Evolutionary conservation across 2,329 filamentous ascomycete species (phyloP), one percentile per base, ranked within the genome.

Genomic region (Annulohypoxylon truncatum): DNA sequence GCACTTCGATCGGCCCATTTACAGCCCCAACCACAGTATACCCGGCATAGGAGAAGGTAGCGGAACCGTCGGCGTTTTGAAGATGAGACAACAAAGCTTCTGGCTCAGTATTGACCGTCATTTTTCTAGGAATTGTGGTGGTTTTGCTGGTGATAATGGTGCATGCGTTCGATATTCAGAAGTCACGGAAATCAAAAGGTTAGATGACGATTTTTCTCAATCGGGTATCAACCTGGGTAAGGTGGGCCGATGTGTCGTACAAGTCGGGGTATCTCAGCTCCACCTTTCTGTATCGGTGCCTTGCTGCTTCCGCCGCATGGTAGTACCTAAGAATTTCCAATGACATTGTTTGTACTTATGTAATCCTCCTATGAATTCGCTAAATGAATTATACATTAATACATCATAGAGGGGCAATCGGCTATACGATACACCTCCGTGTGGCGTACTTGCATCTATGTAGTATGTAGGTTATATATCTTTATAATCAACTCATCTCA

Each of bases 1-100:
- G 89, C 13, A 95, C 93, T 82, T 99, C 96, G 71, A 98, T 88
- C 13, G 96, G 96, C 0, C 95, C 96, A 79, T 97, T 98, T 71
- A 97, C 93, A 12, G 93, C 90, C 60, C 91, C 92, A 57, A 96
- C 87, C 69, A 98, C 87, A 46, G 90, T 90, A 79, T 94, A 97
- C 51, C 93, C 92, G 61, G 88, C 84, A 73, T 90, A 85, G 1
- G 91, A 88, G 77, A 93, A 94, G 8, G 88, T 90, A 9, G 92
- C 92, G 50, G 93, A 96, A 67, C 93, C 93, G 77, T 96, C 92
- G 24, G 92, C 87, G 67, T 90, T 90, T 64, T 88, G 84, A 2
- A 96, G 84, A 69, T 85, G 84, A 28, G 86, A 86, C 9, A 90
- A 77, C 20, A 82, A 78, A 31, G 84, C 86, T 58, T 82, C 80